Evolutionary conservation across 2,329 filamentous ascomycete species (phyloP).

Genomic region (Coniochaeta sp.): DNA sequence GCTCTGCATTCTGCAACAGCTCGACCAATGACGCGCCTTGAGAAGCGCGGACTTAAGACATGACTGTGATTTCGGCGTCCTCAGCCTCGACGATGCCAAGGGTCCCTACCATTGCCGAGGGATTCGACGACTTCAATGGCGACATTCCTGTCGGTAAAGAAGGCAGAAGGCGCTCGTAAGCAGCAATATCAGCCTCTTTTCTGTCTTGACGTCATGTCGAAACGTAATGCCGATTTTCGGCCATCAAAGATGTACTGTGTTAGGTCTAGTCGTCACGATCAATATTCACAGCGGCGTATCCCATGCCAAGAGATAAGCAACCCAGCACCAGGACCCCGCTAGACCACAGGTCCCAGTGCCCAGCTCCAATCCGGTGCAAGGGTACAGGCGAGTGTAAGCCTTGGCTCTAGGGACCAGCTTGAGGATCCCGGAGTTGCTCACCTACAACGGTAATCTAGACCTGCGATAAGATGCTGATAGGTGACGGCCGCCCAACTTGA

Average conservation of each 20-base stretch:
- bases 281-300: background rate
- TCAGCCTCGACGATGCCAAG: no score
- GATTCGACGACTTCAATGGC: no score
- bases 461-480: background rate
- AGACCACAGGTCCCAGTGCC: background rate
- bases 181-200: no score
- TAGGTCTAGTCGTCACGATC: background rate
- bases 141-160: no score
- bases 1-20: no score
- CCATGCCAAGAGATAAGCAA: conserved; percentile 1
- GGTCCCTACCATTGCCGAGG: no score
- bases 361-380: background rate
- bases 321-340: background rate
- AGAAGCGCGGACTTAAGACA: no score
- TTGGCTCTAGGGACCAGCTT: background rate
- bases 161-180: no score
- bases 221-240: background rate
- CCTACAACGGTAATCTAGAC: background rate
- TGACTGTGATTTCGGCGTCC: no score
- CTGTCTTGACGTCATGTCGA: no score
- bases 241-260: background rate
- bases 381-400: background rate
- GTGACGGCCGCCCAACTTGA: background rate
- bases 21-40: no score
- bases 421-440: background rate